Conservation (phyloP, 2,329 filamentous ascomycete species). For the Basipetospora chlamydospora region DNA sequence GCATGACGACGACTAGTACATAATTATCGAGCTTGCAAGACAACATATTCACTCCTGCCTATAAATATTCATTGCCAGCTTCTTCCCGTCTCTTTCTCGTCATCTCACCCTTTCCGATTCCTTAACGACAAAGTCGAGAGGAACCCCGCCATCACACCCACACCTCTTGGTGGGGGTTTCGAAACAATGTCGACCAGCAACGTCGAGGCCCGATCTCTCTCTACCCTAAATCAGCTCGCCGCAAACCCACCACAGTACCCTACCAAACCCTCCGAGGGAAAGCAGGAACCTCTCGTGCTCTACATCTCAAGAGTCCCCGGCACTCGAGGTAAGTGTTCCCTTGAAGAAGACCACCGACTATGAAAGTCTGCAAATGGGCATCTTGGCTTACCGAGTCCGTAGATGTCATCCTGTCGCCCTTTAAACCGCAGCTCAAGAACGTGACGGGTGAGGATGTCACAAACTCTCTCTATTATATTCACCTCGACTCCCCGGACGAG, state of each 20-base stretch:
- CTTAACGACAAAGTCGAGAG: no score
- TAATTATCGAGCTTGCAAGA: no score
- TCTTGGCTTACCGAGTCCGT: no score
- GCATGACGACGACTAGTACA: no score
- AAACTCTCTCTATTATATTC: slow-evolving; percentile 81
- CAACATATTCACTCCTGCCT: no score
- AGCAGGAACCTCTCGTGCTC: slow-evolving; percentile 58
- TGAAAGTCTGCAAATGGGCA: background rate
- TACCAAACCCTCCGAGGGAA: slow-evolving; percentile 55
- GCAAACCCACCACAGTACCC: slow-evolving; percentile 79
- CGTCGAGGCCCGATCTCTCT: slow-evolving; percentile 66
- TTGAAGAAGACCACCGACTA: slow-evolving; percentile 9
- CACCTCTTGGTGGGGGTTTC: no score
- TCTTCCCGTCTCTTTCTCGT: no score
- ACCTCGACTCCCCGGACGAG: slow-evolving; percentile 25
- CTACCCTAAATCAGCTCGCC: slow-evolving; percentile 64
- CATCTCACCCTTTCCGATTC: no score
- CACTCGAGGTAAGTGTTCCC: slow-evolving; percentile 52
- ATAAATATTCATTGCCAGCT: no score
- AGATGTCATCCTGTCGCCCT: slow-evolving; percentile 87
- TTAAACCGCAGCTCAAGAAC: slow-evolving; percentile 78
- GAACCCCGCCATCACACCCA: no score
- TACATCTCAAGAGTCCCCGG: slow-evolving; percentile 93
- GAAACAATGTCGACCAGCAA: no score
- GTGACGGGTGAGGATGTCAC: slow-evolving; percentile 79